Percentiles rank a stretch among this genome's conserved stretches.
Conservation (phyloP, 1,284 basidiomycete genomes). For the Gymnopus androsaceus region DNA sequence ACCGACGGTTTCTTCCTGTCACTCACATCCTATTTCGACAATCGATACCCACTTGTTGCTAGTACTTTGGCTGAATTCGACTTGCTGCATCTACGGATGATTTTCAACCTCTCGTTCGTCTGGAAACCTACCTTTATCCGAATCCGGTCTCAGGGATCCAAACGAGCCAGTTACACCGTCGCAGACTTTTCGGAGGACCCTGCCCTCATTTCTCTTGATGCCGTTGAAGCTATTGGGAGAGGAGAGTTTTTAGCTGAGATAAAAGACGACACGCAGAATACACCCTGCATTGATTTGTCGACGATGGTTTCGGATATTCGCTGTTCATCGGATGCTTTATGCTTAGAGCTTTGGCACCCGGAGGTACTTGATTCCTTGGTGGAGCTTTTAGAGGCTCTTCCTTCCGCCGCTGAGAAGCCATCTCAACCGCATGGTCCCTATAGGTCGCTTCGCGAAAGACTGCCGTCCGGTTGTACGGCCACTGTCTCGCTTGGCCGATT, state of each 20-base stretch:
- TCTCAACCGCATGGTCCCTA: slow-evolving; percentile 19
- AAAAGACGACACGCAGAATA: slow-evolving; percentile 43
- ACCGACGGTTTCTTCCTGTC: slow-evolving; percentile 47
- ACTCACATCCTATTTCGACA: slow-evolving; percentile 36
- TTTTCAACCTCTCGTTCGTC: slow-evolving; percentile 22
- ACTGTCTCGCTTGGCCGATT: slow-evolving; percentile 67
- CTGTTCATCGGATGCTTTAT: slow-evolving; percentile 60
- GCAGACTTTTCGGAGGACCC: slow-evolving; percentile 46
- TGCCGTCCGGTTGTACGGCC: slow-evolving; percentile 58
- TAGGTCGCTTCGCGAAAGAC: slow-evolving; percentile 32
- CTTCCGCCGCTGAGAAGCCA: slow-evolving; percentile 20
- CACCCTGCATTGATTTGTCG: slow-evolving; percentile 50
- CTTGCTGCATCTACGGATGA: slow-evolving; percentile 38
- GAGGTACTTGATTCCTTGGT: slow-evolving; percentile 59
- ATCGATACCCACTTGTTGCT: slow-evolving; percentile 19
- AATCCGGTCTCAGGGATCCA: slow-evolving; percentile 23
- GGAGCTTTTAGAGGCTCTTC: slow-evolving; percentile 41
- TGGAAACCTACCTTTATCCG: slow-evolving; percentile 49
- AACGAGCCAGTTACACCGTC: slow-evolving; percentile 28
- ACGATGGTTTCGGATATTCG: slow-evolving; percentile 56
- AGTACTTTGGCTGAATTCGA: slow-evolving; percentile 24
- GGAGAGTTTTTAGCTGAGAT: slow-evolving; percentile 51
- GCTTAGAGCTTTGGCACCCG: slow-evolving; percentile 75
- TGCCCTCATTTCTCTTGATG: slow-evolving; percentile 58
- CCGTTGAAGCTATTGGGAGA: slow-evolving; percentile 47